Conservation (phyloP, 2,329 filamentous ascomycete species). For the Aureobasidium sp. region DNA sequence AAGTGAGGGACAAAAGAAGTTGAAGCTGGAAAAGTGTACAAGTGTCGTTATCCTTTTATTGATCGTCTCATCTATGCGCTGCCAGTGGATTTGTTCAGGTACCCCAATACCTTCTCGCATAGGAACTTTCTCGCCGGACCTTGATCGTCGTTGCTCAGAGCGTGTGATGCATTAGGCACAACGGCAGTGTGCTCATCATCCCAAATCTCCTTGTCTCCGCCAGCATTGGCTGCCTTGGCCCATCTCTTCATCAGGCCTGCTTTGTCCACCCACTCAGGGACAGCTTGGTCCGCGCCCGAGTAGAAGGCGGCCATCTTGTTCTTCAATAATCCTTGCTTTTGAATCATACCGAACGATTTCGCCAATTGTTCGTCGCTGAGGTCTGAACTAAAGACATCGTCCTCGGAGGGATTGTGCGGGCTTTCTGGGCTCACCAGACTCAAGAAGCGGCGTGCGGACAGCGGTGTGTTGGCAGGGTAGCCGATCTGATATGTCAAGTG, state of each 20-base stretch:
- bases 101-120: conserved; percentile 17
- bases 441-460: conserved; percentile 18
- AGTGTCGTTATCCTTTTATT: neutral
- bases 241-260: conserved; percentile 35
- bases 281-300: conserved; percentile 40
- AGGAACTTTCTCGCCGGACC: conserved; percentile 28
- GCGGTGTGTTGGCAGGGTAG: conserved; percentile 22
- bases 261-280: conserved; percentile 38
- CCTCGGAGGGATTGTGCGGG: conserved; percentile 18
- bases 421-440: conserved; percentile 20
- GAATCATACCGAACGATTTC: conserved; percentile 29
- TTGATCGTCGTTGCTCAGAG: conserved; percentile 42
- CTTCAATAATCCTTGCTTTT: conserved; percentile 24
- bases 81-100: conserved; percentile 12
- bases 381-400: conserved; percentile 22
- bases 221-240: conserved; percentile 33
- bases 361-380: conserved; percentile 25
- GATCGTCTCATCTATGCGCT: neutral
- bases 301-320: conserved; percentile 32
- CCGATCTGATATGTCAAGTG: conserved; percentile 24
- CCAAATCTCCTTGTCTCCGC: conserved; percentile 33
- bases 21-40: neutral
- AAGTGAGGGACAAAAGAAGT: neutral
- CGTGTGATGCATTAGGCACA: conserved; percentile 42
- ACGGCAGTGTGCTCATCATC: conserved; percentile 41